Evolutionary conservation across 345 rosid genomes (phyloP).

Genomic region (Salix caprea): DNA sequence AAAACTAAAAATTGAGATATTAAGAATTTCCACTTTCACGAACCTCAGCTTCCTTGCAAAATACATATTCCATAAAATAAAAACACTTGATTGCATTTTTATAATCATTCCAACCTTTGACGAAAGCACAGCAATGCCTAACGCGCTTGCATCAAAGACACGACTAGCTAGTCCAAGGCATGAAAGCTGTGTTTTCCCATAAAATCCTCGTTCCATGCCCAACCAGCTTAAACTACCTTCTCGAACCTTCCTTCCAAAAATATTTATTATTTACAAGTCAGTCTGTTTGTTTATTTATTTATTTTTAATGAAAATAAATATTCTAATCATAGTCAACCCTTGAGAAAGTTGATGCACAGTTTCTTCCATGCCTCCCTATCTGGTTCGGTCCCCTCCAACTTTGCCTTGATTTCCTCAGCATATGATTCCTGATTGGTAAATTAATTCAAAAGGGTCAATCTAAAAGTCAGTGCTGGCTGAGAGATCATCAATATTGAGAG

Average conservation of each 20-base stretch:
- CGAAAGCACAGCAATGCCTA: no score
- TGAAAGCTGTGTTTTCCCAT: no score
- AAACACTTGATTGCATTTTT: background rate
- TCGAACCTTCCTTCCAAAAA: background rate
- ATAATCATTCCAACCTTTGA: no score
- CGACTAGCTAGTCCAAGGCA: no score
- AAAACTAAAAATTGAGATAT: background rate
- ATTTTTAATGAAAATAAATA: background rate
- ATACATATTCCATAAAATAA: background rate
- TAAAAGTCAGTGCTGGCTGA: background rate
- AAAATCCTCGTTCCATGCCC: no score
- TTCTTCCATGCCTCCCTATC: constrained; percentile 53
- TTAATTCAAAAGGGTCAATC: background rate
- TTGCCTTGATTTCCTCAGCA: constrained; percentile 43
- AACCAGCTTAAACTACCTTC: no score
- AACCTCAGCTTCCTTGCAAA: background rate
- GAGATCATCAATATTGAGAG: background rate
- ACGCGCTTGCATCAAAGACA: no score
- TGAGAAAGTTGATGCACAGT: constrained; percentile 53
- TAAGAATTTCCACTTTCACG: background rate
- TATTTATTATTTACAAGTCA: background rate
- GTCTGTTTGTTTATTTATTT: no score
- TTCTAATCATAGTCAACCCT: constrained; percentile 32
- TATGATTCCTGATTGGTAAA: constrained; percentile 29
- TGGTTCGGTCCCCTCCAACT: constrained; percentile 38